A percentile compares a stretch with the other conserved stretches of the same genome.
phyloP scores from a whole-genome alignment of 148 eudicot genomes.

The Vaccinium myrtillus region DNA sequence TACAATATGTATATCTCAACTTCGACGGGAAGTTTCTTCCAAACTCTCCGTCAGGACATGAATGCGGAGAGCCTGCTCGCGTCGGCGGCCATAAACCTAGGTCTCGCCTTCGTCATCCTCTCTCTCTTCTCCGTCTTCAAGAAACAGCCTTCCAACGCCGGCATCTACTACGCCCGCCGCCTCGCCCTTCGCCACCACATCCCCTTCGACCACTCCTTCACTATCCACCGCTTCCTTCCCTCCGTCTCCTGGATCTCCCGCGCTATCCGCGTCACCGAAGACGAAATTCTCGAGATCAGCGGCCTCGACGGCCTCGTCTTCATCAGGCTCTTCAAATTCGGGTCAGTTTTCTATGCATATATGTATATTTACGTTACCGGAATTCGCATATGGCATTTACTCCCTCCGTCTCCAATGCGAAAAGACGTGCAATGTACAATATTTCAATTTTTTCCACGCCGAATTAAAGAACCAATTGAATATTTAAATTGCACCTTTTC shows the following conservation, averaged over 20 bases:
- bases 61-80: conserved; percentile 57
- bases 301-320: conserved; percentile 86
- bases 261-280: conserved; percentile 56
- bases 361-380: no score
- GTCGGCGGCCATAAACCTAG: conserved; percentile 79
- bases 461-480: no score
- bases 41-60: conserved; percentile 26
- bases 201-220: conserved; percentile 31
- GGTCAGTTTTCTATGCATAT: conserved; percentile 30
- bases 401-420: no score
- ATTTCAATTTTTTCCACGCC: no score
- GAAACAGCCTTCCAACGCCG: conserved; percentile 63
- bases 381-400: no score
- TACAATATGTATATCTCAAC: no score
- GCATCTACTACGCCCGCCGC: conserved; percentile 79
- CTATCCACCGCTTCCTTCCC: conserved; percentile 50
- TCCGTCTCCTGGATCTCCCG: conserved; percentile 62
- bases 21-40: not conserved
- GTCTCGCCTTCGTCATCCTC: conserved; percentile 57
- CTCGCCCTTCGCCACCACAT: conserved; percentile 39
- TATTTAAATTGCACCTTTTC: no score
- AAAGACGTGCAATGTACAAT: no score
- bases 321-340: conserved; percentile 80
- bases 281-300: conserved; percentile 46
- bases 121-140: conserved; percentile 67